Conservation (phyloP, 169 alveolate genomes). For the Cryptosporidium ubiquitum region DNA sequence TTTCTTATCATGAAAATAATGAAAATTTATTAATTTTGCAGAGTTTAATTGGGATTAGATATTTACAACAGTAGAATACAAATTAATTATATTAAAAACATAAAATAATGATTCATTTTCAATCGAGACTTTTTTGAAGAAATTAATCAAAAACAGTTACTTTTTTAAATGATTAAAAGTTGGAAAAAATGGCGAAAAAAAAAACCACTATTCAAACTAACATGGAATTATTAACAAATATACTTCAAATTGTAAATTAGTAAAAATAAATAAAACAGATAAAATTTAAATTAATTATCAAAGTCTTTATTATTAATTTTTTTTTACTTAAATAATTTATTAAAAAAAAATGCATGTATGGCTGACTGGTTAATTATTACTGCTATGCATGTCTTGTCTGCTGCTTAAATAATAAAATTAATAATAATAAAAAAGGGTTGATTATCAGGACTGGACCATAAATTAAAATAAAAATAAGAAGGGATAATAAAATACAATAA, state of each 20-base stretch:
- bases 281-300: not conserved
- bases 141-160: too few relatives aligned
- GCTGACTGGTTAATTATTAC: constrained; percentile 4
- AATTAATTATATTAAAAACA: too few relatives aligned
- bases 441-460: constrained; percentile 60
- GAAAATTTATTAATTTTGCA: not conserved
- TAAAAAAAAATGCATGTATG: constrained; percentile 10
- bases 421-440: not conserved
- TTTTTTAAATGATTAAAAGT: too few relatives aligned
- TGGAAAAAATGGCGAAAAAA: too few relatives aligned
- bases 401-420: not conserved
- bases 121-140: too few relatives aligned
- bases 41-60: not conserved
- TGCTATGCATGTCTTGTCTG: constrained; percentile 40
- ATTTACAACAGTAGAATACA: too few relatives aligned
- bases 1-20: not conserved
- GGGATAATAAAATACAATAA: not conserved
- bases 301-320: not conserved
- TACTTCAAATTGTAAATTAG: not conserved
- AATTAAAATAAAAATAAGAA: not conserved
- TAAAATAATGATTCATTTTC: too few relatives aligned
- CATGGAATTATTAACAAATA: not conserved
- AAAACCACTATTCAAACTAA: too few relatives aligned
- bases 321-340: not conserved
- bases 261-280: not conserved